Evolutionary conservation across 2,329 filamentous ascomycete genomes (phyloP).

Genomic region (Shiraia sp.): DNA sequence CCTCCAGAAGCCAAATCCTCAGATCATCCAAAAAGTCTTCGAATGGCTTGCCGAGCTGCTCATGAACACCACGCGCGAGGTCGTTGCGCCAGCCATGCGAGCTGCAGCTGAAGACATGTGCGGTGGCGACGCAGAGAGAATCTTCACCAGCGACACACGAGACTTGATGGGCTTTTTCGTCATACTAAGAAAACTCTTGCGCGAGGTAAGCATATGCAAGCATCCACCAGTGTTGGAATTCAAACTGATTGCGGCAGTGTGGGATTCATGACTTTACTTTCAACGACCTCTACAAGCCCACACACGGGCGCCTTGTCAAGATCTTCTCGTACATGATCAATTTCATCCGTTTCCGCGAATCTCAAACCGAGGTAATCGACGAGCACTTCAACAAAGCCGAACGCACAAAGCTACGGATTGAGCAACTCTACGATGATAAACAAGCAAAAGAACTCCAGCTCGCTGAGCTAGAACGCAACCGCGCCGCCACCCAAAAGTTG

Average conservation of each 20-base stretch:
- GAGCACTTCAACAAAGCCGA: conserved; percentile 92
- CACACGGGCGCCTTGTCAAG: conserved; percentile 85
- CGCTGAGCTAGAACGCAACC: conserved; percentile 78
- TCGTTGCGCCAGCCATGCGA: conserved; percentile 92
- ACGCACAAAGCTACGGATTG: conserved; percentile 82
- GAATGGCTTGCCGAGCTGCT: conserved; percentile 96
- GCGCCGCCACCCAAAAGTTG: conserved; percentile 77
- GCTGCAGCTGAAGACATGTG: conserved; percentile 87
- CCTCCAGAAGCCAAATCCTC: conserved; percentile 88
- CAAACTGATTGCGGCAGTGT: conserved; percentile 59
- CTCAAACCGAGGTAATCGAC: conserved; percentile 85
- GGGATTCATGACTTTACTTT: conserved; percentile 94
- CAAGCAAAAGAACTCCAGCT: conserved; percentile 81
- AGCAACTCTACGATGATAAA: conserved; percentile 82
- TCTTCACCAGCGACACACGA: conserved; percentile 82
- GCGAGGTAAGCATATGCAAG: conserved; percentile 55
- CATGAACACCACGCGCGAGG: conserved; percentile 90
- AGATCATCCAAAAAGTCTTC: conserved; percentile 95
- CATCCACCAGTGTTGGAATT: background rate
- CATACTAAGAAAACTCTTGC: conserved; percentile 75
- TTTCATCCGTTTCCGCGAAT: conserved; percentile 95
- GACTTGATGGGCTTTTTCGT: conserved; percentile 97
- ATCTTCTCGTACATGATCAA: conserved; percentile 99
- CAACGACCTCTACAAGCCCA: conserved; percentile 87
- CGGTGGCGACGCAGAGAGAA: conserved; percentile 76